phyloP scores from a whole-genome alignment of 306 rosid genomes.

The Crotalaria pallida region DNA sequence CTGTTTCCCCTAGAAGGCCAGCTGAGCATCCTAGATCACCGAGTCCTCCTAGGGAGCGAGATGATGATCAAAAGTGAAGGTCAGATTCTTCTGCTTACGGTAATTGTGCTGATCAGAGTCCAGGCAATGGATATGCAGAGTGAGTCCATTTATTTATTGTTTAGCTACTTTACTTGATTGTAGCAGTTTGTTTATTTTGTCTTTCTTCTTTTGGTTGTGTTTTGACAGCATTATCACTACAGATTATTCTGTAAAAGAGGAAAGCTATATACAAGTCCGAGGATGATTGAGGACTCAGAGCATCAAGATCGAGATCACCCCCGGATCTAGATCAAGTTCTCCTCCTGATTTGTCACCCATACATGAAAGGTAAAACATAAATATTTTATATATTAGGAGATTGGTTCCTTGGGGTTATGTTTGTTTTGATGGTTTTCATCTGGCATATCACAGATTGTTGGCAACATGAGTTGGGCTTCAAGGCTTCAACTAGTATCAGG shows the following conservation, averaged over 20 bases:
- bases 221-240: slow-evolving; percentile 11
- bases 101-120: slow-evolving; percentile 46
- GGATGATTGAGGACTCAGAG: slow-evolving; percentile 52
- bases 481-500: no score
- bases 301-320: slow-evolving; percentile 84
- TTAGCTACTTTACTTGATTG: not conserved
- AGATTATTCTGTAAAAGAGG: slow-evolving; percentile 31
- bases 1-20: slow-evolving; percentile 73
- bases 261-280: slow-evolving; percentile 57
- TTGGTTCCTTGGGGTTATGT: not conserved
- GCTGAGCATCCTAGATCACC: slow-evolving; percentile 75
- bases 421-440: slow-evolving; percentile 15
- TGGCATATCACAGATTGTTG: slow-evolving; percentile 24
- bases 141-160: slow-evolving; percentile 27
- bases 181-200: not conserved
- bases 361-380: slow-evolving; percentile 39
- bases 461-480: slow-evolving; percentile 22
- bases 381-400: not conserved
- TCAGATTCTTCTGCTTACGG: slow-evolving; percentile 77
- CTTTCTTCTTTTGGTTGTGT: not conserved
- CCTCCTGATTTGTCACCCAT: slow-evolving; percentile 57
- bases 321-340: slow-evolving; percentile 77
- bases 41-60: slow-evolving; percentile 58
- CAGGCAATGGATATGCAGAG: slow-evolving; percentile 54
- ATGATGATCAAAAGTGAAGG: slow-evolving; percentile 53